Percentiles rank a stretch among this genome's conserved stretches.
Conservation (phyloP, 2,329 filamentous ascomycete species). For the Dothiorella sarmentorum region DNA sequence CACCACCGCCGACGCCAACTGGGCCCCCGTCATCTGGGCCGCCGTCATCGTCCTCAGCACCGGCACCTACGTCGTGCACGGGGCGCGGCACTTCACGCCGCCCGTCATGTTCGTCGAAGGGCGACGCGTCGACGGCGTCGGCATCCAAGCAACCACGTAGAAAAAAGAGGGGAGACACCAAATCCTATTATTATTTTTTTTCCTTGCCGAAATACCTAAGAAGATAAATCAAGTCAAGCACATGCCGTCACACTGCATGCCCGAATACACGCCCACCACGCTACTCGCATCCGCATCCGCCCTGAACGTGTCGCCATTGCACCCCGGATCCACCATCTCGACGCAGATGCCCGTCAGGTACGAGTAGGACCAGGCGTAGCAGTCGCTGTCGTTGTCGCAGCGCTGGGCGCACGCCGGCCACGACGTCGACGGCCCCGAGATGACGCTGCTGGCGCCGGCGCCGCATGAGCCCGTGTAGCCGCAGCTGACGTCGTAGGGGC, state of each 20-base stretch:
- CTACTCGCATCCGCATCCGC: not conserved
- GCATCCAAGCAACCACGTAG: slow-evolving; percentile 12
- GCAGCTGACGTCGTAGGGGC: not conserved
- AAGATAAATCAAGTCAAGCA: not conserved
- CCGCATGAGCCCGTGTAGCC: not conserved
- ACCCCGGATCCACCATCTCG: not conserved
- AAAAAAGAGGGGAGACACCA: no score
- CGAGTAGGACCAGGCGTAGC: not conserved
- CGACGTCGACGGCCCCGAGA: not conserved
- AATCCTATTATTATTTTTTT: no score
- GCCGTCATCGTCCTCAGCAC: slow-evolving; percentile 7
- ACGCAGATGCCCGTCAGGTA: not conserved
- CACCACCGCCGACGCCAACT: slow-evolving; percentile 18
- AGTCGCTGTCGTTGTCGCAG: slow-evolving; percentile 8
- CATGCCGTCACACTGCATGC: not conserved
- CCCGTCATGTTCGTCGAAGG: slow-evolving; percentile 21
- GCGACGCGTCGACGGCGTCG: not conserved
- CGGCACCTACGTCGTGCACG: slow-evolving; percentile 13
- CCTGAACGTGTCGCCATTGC: not conserved
- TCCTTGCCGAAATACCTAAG: not conserved
- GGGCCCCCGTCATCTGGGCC: slow-evolving; percentile 20
- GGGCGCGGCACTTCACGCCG: slow-evolving; percentile 19
- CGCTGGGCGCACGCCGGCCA: not conserved
- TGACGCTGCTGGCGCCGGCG: not conserved
- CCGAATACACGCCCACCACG: not conserved